These are phyloP conservation scores for Priceomyces carsonii DNA, from an alignment of 805 yeast genomes.

Conservation along the genomic window DNA sequence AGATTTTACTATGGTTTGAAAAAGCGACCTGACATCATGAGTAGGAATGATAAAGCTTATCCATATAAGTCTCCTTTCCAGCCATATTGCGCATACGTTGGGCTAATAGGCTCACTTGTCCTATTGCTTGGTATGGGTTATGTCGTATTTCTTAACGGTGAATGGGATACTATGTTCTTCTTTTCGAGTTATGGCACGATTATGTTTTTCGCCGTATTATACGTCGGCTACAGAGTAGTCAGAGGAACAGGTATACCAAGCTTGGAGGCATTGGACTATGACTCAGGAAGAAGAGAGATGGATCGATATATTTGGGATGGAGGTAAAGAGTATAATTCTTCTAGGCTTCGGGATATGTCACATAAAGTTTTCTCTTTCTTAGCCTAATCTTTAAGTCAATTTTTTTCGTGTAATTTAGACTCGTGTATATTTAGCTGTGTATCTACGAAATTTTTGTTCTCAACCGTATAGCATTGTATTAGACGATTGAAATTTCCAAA, in stretches of 20 bases:
- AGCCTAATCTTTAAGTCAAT: too few relatives aligned
- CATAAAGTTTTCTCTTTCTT: constrained; percentile 33
- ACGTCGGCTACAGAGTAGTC: constrained; percentile 54
- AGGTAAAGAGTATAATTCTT: constrained; percentile 46
- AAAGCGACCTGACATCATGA: constrained; percentile 62
- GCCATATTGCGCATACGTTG: constrained; percentile 67
- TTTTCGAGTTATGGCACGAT: constrained; percentile 66
- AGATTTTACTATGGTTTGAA: constrained; percentile 65
- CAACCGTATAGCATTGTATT: too few relatives aligned
- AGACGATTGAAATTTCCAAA: too few relatives aligned
- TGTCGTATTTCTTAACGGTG: constrained; percentile 55
- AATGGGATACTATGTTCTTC: constrained; percentile 63
- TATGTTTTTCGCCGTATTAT: constrained; percentile 52
- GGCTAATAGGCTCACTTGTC: constrained; percentile 52
- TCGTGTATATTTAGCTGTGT: too few relatives aligned
- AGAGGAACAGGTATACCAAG: constrained; percentile 67
- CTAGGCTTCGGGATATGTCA: constrained; percentile 32
- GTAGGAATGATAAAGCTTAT: constrained; percentile 60
- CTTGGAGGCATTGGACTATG: constrained; percentile 75
- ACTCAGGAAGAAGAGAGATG: constrained; percentile 80
- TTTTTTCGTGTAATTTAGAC: too few relatives aligned
- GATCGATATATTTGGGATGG: constrained; percentile 84
- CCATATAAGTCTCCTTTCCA: constrained; percentile 73
- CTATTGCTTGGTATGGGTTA: constrained; percentile 62
- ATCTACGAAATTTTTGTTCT: too few relatives aligned